Evolutionary conservation across 495 filamentous ascomycete species (phyloP).

Genomic region (Aspergillus funiculosus): DNA sequence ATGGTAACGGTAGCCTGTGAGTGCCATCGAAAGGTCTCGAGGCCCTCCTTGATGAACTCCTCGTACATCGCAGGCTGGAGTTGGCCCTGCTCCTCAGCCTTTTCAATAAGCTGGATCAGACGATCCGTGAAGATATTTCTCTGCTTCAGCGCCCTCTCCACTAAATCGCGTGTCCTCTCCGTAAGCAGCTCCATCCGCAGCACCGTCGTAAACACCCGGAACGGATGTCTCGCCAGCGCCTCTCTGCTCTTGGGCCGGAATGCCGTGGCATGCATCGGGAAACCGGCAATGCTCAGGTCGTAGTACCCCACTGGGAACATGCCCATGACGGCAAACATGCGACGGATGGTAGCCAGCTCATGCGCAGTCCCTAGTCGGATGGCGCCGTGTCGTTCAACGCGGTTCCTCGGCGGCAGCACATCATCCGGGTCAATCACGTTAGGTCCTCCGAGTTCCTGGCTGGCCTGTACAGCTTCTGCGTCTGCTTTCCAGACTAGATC

Average conservation of each 20-base stretch:
- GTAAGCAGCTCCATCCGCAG: constrained; percentile 35
- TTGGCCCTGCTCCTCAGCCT: constrained; percentile 18
- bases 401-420: constrained; percentile 27
- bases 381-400: constrained; percentile 40
- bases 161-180: constrained; percentile 21
- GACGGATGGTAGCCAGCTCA: constrained; percentile 34
- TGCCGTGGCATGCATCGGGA: constrained; percentile 41
- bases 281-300: constrained; percentile 34
- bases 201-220: constrained; percentile 41
- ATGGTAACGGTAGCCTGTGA: constrained; percentile 31
- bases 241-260: constrained; percentile 31
- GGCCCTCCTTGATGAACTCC: constrained; percentile 31
- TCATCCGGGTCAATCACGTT: constrained; percentile 21
- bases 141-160: constrained; percentile 23
- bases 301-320: constrained; percentile 45
- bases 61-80: constrained; percentile 18
- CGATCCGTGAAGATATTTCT: constrained; percentile 33
- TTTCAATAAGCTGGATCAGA: constrained; percentile 23
- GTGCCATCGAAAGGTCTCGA: constrained; percentile 39
- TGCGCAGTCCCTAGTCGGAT: constrained; percentile 37
- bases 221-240: constrained; percentile 31
- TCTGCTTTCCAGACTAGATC: constrained; percentile 33
- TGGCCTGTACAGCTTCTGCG: constrained; percentile 17
- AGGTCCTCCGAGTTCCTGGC: constrained; percentile 6
- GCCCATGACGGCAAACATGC: constrained; percentile 38